Conservation (phyloP, 257 asterid species). For the Asclepias syriaca region DNA sequence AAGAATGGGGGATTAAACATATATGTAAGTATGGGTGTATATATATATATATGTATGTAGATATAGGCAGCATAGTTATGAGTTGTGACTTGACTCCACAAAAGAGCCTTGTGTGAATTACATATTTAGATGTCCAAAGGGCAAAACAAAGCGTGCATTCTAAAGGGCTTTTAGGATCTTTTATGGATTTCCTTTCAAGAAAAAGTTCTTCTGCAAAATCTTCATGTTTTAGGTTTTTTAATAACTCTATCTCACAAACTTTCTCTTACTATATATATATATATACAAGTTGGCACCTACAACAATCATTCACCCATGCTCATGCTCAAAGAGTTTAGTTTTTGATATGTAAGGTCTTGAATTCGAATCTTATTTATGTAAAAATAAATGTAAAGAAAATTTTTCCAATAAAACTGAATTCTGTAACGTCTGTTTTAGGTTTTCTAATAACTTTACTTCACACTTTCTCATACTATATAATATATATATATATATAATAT, state of each 20-base stretch:
- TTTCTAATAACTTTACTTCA: too few relatives aligned
- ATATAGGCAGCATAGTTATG: not conserved
- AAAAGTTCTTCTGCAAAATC: not conserved
- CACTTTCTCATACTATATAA: too few relatives aligned
- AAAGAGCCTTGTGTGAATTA: not conserved
- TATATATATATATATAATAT: too few relatives aligned
- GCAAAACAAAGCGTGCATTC: constrained; percentile 4
- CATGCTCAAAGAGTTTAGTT: too few relatives aligned
- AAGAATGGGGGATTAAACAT: not conserved
- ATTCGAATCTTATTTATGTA: too few relatives aligned
- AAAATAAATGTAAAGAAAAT: too few relatives aligned
- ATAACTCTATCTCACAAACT: not conserved
- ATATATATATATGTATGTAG: too few relatives aligned
- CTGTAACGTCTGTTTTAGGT: too few relatives aligned
- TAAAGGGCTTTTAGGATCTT: not conserved
- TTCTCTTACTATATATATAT: not conserved
- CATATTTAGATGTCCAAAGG: not conserved
- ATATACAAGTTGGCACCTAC: not conserved
- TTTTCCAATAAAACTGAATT: too few relatives aligned
- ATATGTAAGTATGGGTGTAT: too few relatives aligned
- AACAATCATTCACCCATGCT: too few relatives aligned
- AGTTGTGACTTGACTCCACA: not conserved
- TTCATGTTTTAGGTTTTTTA: not conserved
- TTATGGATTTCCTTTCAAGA: not conserved
- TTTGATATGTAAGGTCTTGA: too few relatives aligned